Percentiles rank a stretch among this genome's conserved stretches.
Conservation (phyloP, 2,329 filamentous ascomycete species). For the Boeremia exigua region DNA sequence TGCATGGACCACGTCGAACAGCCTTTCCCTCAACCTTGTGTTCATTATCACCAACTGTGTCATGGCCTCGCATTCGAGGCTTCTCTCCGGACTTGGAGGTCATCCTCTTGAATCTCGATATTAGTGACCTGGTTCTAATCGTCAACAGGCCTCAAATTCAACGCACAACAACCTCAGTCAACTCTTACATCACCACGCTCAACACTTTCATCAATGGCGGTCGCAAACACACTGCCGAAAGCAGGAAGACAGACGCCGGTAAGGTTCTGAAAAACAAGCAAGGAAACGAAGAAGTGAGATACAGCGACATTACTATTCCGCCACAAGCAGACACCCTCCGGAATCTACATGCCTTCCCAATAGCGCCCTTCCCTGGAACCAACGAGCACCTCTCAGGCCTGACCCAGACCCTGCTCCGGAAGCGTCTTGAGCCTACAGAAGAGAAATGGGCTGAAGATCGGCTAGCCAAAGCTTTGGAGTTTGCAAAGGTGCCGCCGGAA, state of each 20-base stretch:
- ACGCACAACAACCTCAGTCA: conserved; percentile 23
- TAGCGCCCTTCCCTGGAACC: conserved; percentile 30
- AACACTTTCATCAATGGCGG: conserved; percentile 31
- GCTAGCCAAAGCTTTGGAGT: conserved; percentile 35
- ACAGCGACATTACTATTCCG: conserved; percentile 8
- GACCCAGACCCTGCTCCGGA: conserved; percentile 32
- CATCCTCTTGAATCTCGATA: too few species aligned
- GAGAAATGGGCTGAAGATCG: conserved; percentile 40
- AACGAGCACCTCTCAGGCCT: conserved; percentile 27
- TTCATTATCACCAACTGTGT: not conserved
- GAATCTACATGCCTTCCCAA: conserved; percentile 34
- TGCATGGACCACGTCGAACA: not conserved
- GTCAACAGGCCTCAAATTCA: conserved; percentile 25
- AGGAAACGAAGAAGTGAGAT: conserved; percentile 1
- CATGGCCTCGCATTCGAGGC: too few species aligned
- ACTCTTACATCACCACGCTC: conserved; percentile 25
- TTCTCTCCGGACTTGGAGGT: too few species aligned
- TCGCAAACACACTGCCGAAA: conserved; percentile 24
- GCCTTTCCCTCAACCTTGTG: not conserved
- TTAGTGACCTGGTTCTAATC: conserved; percentile 18
- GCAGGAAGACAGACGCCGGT: conserved; percentile 22
- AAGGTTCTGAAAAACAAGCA: conserved; percentile 10
- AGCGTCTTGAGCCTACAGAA: conserved; percentile 34
- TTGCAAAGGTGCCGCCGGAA: conserved; percentile 37
- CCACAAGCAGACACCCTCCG: conserved; percentile 22